A percentile compares a stretch with the other conserved stretches of the same genome.
Conservation (phyloP, 208 protist species). For the Trypanosoma vivax region DNA sequence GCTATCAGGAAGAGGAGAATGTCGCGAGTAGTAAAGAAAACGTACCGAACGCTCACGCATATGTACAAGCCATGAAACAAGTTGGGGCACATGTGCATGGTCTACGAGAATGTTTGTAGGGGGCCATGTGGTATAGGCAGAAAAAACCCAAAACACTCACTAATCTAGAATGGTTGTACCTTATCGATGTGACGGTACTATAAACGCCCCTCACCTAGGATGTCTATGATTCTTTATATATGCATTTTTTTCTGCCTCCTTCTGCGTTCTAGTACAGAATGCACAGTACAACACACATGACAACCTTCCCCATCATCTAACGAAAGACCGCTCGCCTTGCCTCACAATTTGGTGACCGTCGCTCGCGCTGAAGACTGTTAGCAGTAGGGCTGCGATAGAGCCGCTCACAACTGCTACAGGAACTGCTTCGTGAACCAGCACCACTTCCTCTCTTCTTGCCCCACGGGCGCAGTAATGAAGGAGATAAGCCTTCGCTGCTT, state of each 20-base stretch:
- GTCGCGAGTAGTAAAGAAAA: no score
- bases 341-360: slow-evolving; percentile 4
- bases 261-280: neutral
- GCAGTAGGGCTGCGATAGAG: slow-evolving; percentile 64
- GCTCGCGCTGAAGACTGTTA: slow-evolving; percentile 42
- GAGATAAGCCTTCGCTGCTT: slow-evolving; percentile 14
- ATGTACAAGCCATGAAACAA: no score
- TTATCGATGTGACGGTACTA: no score
- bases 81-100: no score
- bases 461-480: slow-evolving; percentile 25
- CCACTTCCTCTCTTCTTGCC: slow-evolving; percentile 11
- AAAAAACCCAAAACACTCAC: no score
- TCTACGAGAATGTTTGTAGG: no score
- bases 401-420: slow-evolving; percentile 37
- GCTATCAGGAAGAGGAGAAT: no score
- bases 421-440: slow-evolving; percentile 12
- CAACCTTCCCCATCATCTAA: slow-evolving; percentile 2
- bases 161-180: no score
- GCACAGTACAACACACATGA: no score
- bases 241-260: neutral
- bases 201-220: no score
- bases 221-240: neutral
- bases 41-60: no score
- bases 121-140: no score
- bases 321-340: slow-evolving; percentile 50